These are phyloP conservation scores for Cyberlindnera euphorbiiphila DNA, from an alignment of 805 yeast genomes.

Conservation along the genomic window DNA sequence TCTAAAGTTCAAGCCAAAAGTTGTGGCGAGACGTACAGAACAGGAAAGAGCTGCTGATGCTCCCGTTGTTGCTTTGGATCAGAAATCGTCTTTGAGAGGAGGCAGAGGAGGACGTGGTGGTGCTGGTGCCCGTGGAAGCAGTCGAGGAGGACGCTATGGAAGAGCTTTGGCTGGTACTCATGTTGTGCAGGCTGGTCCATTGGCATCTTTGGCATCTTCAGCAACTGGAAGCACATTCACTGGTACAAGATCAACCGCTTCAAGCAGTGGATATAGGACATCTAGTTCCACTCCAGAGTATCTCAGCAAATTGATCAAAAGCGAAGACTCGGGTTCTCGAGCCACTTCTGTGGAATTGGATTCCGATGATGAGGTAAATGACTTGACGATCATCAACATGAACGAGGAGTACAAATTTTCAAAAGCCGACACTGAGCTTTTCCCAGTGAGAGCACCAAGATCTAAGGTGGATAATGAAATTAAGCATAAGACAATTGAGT, in stretches of 20 bases:
- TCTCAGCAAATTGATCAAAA: constrained; percentile 32
- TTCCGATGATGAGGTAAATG: constrained; percentile 40
- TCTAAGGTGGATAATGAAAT: constrained; percentile 41
- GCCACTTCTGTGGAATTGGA: constrained; percentile 27
- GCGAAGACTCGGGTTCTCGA: constrained; percentile 22
- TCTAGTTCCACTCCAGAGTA: constrained; percentile 41
- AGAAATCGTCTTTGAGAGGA: not conserved
- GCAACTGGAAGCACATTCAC: constrained; percentile 42
- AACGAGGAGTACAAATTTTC: constrained; percentile 49
- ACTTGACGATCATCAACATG: constrained; percentile 54
- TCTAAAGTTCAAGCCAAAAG: constrained; percentile 80
- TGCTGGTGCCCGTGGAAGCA: constrained; percentile 18
- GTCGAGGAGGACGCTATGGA: constrained; percentile 24
- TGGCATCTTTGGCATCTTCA: too few relatives aligned
- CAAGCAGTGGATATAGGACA: constrained; percentile 23
- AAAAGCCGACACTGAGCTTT: constrained; percentile 49
- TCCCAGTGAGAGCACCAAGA: constrained; percentile 71
- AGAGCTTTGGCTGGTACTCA: constrained; percentile 45
- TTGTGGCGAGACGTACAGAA: constrained; percentile 76
- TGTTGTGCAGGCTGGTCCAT: constrained; percentile 68
- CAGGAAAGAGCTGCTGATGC: constrained; percentile 81
- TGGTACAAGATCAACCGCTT: constrained; percentile 13
- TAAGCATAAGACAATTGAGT: constrained; percentile 9
- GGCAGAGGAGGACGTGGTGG: constrained; percentile 5
- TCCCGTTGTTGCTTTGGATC: constrained; percentile 33